Conservation (phyloP, 805 yeast genomes). For the Zygotorulaspora danielsina region DNA sequence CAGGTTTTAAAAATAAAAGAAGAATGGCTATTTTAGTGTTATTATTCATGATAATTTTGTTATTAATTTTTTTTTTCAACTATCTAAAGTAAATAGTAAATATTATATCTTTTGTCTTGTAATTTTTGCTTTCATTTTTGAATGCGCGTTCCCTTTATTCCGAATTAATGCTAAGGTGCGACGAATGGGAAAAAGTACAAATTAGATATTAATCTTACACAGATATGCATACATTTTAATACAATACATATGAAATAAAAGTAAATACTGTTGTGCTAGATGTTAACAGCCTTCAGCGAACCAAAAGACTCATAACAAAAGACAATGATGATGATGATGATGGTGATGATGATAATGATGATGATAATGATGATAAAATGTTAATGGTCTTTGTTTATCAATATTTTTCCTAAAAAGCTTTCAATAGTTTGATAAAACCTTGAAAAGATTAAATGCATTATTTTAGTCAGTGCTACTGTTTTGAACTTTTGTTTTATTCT, state of each 20-base stretch:
- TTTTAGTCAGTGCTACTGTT: conserved; percentile 3
- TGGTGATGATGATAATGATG: neutral
- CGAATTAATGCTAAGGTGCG: no score
- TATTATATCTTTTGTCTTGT: conserved; percentile 6
- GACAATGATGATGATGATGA: neutral
- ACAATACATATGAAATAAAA: neutral
- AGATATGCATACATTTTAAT: conserved; percentile 1
- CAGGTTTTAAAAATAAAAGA: neutral
- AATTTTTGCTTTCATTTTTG: no score
- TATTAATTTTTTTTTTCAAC: conserved; percentile 5
- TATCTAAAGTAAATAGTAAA: conserved; percentile 7
- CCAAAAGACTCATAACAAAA: neutral
- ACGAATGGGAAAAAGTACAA: neutral
- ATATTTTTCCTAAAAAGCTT: neutral
- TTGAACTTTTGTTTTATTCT: conserved; percentile 8
- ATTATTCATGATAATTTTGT: conserved; percentile 13
- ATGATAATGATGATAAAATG: neutral
- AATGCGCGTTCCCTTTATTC: no score
- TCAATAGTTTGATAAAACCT: neutral
- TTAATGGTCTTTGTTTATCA: neutral
- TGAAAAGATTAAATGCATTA: neutral
- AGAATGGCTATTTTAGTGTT: conserved; percentile 11
- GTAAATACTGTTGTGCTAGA: neutral
- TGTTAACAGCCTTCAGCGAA: neutral
- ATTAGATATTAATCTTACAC: conserved; percentile 1